Evolutionary conservation across 148 eudicot species (phyloP), one percentile per base, ranked within the genome.

Genomic region (Spergularia marina): DNA sequence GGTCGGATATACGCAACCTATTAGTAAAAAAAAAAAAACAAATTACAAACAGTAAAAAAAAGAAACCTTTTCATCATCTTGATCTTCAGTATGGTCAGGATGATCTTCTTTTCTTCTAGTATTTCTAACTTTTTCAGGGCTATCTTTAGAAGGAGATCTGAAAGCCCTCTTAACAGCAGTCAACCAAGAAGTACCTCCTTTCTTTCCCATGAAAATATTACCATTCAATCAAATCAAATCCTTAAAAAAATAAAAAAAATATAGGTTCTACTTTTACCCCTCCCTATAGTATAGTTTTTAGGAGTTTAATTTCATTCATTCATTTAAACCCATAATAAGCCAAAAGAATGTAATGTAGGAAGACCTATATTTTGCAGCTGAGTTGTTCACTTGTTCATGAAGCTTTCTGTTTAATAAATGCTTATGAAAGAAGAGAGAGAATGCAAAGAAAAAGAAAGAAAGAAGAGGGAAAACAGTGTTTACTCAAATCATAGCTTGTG

Each of bases 91-190:
- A 40, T 55, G 62, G 53, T 71, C 70, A 44, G 7, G 79, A 74
- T 75, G 82, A 54, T 84, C 87, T 59, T 85, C 87, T 77, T 78
- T 86, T n/a, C 85, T 80, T 57, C 78, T 68, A 58, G 78, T 78
- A 79, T 82, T 88, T 39, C 83, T 65, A 76, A 20, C 51, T 74
- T 80, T 87, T 7, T 80, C 79, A 80, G 79, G 84, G 52, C 78
- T 75, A 47, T 86, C 91, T 57, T 88, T 87, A 47, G 89, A 78
- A 53, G 94, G 92, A 84, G 93, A 90, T 76, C 91, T 83, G 78
- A 94, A 91, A 71, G 93, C 97, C 78, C 96, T 86, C 74, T 90
- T 91, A 3, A 91, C 96, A 40, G 85, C 91, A 14, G 88, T 85
- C 56, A 91, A 77, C 93, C 98, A 94, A 66, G 97, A 91, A 63